These are phyloP conservation scores for Aspergillus quadrilineatus DNA, from an alignment of 2,329 filamentous ascomycete genomes.

Conservation along the genomic window DNA sequence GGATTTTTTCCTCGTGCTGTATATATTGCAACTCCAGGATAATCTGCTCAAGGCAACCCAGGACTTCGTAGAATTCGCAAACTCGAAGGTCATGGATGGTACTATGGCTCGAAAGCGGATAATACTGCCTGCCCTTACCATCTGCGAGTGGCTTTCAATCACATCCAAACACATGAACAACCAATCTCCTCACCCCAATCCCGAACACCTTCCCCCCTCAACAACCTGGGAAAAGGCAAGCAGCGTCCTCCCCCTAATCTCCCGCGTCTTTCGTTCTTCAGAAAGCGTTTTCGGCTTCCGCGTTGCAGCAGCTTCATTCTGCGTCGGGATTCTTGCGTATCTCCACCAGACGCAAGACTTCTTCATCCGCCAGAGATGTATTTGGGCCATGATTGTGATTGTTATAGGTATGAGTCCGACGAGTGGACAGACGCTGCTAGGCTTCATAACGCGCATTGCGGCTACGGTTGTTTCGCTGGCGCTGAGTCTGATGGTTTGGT, in stretches of 20 bases:
- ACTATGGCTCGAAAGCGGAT: constrained; percentile 61
- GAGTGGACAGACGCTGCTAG: constrained; percentile 67
- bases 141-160: constrained; percentile 59
- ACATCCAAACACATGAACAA: constrained; percentile 28
- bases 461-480: constrained; percentile 65
- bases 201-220: constrained; percentile 67
- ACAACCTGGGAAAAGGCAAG: constrained; percentile 63
- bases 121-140: constrained; percentile 60
- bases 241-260: constrained; percentile 56
- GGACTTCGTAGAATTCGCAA: constrained; percentile 64
- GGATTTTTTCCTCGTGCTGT: constrained; percentile 62
- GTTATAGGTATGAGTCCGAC: constrained; percentile 68
- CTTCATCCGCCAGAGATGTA: constrained; percentile 65
- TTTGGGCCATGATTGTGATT: constrained; percentile 76
- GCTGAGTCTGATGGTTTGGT: constrained; percentile 65
- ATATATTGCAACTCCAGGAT: constrained; percentile 66
- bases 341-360: constrained; percentile 63
- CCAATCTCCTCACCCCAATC: constrained; percentile 52
- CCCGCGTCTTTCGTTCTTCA: constrained; percentile 60
- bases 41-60: constrained; percentile 59
- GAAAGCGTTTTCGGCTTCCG: constrained; percentile 70
- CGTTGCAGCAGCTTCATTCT: constrained; percentile 69
- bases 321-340: constrained; percentile 66
- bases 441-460: constrained; percentile 62
- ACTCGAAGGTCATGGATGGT: constrained; percentile 61